Conservation (phyloP, 768 basidiomycete species). For the Phylloporus rhodoxanthus region DNA sequence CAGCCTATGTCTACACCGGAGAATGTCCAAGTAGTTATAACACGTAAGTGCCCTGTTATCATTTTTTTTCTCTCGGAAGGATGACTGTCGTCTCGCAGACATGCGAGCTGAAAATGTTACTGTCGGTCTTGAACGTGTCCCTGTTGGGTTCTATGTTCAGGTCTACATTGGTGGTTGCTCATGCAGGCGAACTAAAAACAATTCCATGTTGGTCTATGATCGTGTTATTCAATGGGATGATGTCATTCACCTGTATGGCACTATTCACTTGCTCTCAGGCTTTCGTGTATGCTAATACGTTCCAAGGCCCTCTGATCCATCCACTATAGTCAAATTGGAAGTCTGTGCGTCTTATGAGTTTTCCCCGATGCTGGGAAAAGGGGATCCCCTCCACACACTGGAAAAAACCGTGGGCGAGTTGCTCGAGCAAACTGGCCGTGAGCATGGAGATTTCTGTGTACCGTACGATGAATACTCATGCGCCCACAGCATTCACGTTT, state of each 20-base stretch:
- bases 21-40: neutral
- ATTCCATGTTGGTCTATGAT: neutral
- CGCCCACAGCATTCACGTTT: neutral
- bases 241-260: slow-evolving; percentile 4
- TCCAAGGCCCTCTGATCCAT: slow-evolving; percentile 2
- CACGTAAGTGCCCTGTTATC: neutral
- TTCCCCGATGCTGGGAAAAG: slow-evolving; percentile 8
- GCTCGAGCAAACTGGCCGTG: neutral
- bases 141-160: slow-evolving; percentile 12
- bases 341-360: slow-evolving; percentile 8
- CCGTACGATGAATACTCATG: neutral
- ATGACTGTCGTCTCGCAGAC: neutral
- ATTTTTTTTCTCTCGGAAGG: neutral
- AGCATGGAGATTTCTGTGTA: neutral
- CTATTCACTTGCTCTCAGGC: neutral
- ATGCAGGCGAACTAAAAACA: slow-evolving; percentile 2
- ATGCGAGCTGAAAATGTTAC: slow-evolving; percentile 9
- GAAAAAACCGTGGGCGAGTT: neutral
- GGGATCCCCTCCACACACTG: slow-evolving; percentile 3
- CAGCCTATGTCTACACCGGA: neutral
- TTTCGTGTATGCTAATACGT: neutral
- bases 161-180: neutral
- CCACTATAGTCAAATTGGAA: neutral
- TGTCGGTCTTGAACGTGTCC: slow-evolving; percentile 9
- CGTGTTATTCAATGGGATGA: slow-evolving; percentile 11